Percentiles rank a stretch among this genome's conserved stretches.
Conservation (phyloP, 257 asterid species). For the Asclepias syriaca region DNA sequence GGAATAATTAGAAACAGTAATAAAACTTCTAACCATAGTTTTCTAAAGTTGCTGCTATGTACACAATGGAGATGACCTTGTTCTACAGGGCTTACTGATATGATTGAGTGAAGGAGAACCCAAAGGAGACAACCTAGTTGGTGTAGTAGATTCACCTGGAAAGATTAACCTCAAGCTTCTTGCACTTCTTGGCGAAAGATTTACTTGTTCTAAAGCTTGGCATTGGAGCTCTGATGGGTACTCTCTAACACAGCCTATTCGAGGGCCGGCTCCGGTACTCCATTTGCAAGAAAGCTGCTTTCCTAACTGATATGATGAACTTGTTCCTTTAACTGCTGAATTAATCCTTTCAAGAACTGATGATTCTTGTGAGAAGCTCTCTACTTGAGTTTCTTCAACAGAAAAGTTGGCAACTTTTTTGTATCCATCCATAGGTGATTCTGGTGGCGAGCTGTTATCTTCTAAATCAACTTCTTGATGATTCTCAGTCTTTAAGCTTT, state of each 20-base stretch:
- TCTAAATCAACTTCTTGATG: constrained; percentile 19
- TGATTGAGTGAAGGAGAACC: constrained; percentile 20
- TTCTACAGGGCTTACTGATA: constrained; percentile 22
- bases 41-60: constrained; percentile 20
- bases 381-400: constrained; percentile 28
- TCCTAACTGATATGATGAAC: constrained; percentile 54
- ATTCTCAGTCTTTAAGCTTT: constrained; percentile 28
- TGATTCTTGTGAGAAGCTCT: constrained; percentile 42
- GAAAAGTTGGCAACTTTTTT: constrained; percentile 9
- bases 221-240: constrained; percentile 72
- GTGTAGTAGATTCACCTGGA: constrained; percentile 41
- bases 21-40: constrained; percentile 5
- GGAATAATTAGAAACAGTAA: constrained; percentile 29
- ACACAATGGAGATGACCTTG: constrained; percentile 33
- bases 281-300: constrained; percentile 70
- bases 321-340: constrained; percentile 60
- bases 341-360: constrained; percentile 49
- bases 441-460: constrained; percentile 18
- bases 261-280: constrained; percentile 95
- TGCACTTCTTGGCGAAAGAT: constrained; percentile 61
- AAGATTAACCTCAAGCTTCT: constrained; percentile 31
- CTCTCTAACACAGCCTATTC: constrained; percentile 78
- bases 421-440: constrained; percentile 35
- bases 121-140: constrained; percentile 23
- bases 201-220: constrained; percentile 67